A percentile compares a stretch with the other conserved stretches of the same genome.
Conservation (phyloP, 148 eudicot genomes). For the Rhododendron henanense region DNA sequence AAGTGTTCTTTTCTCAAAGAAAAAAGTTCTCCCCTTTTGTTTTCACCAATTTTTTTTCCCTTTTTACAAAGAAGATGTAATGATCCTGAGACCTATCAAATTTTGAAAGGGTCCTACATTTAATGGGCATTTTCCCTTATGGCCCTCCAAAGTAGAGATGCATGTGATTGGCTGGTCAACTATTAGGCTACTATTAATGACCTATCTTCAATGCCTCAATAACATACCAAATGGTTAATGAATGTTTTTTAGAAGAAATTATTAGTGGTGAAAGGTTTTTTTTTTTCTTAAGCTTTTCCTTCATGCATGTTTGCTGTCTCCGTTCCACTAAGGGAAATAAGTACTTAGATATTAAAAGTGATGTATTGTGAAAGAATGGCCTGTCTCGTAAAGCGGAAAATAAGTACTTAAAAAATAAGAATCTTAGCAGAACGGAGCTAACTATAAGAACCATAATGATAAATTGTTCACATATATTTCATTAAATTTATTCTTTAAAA, state of each 20-base stretch:
- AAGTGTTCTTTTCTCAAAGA: slow-evolving; percentile 10
- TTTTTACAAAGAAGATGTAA: background rate
- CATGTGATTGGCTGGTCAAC: slow-evolving; percentile 10
- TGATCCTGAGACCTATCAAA: slow-evolving; percentile 5
- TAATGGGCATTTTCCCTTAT: slow-evolving; percentile 6
- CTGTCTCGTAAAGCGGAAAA: too few species aligned
- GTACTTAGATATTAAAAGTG: too few species aligned
- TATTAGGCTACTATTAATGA: background rate
- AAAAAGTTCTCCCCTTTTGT: slow-evolving; percentile 4
- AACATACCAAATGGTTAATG: background rate
- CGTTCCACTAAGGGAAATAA: background rate
- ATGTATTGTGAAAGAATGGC: too few species aligned
- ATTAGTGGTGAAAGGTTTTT: background rate
- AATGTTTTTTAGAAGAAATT: background rate
- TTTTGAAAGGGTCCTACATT: slow-evolving; percentile 4
- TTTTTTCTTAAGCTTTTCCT: background rate
- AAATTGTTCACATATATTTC: background rate
- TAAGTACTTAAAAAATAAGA: too few species aligned
- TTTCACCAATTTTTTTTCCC: background rate
- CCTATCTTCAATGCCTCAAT: background rate
- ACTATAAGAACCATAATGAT: background rate
- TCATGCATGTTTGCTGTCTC: background rate
- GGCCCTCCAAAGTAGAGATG: slow-evolving; percentile 3
- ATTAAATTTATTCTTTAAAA: background rate
- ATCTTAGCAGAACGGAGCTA: too few species aligned